Evolutionary conservation across 371 early-diverging fungal species (phyloP).

Genomic region (Circinella umbellata): DNA sequence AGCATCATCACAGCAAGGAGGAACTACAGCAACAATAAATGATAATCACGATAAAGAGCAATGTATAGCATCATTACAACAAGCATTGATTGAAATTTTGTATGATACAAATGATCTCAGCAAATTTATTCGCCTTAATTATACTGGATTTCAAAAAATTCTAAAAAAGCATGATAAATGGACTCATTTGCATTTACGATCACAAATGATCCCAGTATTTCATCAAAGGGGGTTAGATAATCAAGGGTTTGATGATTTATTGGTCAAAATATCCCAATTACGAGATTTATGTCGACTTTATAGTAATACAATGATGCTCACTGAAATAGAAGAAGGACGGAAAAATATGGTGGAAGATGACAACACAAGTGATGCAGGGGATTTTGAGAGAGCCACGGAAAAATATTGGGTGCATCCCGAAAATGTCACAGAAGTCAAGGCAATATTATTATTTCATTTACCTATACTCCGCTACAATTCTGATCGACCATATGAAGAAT

Average conservation of each 20-base stretch:
- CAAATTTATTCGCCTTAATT: slow-evolving; percentile 90
- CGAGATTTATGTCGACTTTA: slow-evolving; percentile 46
- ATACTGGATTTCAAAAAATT: slow-evolving; percentile 93
- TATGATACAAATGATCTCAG: slow-evolving; percentile 87
- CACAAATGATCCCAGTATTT: slow-evolving; percentile 75
- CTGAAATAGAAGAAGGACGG: slow-evolving; percentile 32
- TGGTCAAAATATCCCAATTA: slow-evolving; percentile 70
- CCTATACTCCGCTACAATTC: slow-evolving; percentile 90
- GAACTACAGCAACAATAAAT: slow-evolving; percentile 20
- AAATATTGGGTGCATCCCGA: slow-evolving; percentile 99
- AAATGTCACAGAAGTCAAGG: slow-evolving; percentile 96
- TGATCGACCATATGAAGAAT: slow-evolving; percentile 58
- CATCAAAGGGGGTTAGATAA: slow-evolving; percentile 72
- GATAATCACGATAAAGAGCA: slow-evolving; percentile 46
- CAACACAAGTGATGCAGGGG: slow-evolving; percentile 71
- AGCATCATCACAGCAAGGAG: slow-evolving; percentile 13
- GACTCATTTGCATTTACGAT: slow-evolving; percentile 71
- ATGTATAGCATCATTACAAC: slow-evolving; percentile 44
- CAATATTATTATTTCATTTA: slow-evolving; percentile 89
- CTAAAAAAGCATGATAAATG: slow-evolving; percentile 94
- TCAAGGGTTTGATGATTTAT: slow-evolving; percentile 59
- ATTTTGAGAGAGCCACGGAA: slow-evolving; percentile 88
- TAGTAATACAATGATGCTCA: slow-evolving; percentile 38
- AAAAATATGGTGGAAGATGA: slow-evolving; percentile 10
- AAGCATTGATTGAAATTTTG: slow-evolving; percentile 49